Conservation (phyloP, 1,139 yeast genomes). For the Scheffersomyces illinoinensis region DNA sequence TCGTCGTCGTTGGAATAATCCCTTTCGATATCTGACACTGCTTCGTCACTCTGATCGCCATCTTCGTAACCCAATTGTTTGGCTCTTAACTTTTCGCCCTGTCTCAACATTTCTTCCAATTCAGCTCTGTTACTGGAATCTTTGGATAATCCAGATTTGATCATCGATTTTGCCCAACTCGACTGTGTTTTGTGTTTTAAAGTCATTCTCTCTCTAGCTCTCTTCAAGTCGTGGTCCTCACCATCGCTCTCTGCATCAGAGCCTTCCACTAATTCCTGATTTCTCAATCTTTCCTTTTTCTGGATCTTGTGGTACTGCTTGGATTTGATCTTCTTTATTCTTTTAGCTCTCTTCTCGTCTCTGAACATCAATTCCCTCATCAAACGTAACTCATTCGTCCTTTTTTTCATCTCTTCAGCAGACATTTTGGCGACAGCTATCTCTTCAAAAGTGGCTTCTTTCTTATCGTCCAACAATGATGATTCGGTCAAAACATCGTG, state of each 20-base stretch:
- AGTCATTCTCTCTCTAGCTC: constrained; percentile 93
- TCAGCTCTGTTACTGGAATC: constrained; percentile 83
- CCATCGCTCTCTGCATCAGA: constrained; percentile 49
- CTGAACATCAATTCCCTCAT: constrained; percentile 97
- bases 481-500: constrained; percentile 63
- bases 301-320: constrained; percentile 84
- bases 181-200: constrained; percentile 85
- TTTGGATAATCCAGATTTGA: constrained; percentile 85
- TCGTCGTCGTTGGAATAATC: constrained; percentile 41
- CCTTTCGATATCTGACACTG: constrained; percentile 52
- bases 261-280: constrained; percentile 68
- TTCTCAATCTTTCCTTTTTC: constrained; percentile 78
- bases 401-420: constrained; percentile 73
- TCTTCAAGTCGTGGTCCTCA: constrained; percentile 66
- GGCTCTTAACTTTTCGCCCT: constrained; percentile 74
- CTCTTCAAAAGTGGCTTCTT: constrained; percentile 83
- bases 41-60: constrained; percentile 53
- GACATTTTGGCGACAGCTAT: constrained; percentile 81
- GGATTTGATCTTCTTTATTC: constrained; percentile 92
- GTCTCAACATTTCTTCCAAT: constrained; percentile 89
- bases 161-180: constrained; percentile 90
- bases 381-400: constrained; percentile 79
- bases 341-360: constrained; percentile 86
- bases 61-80: constrained; percentile 72
- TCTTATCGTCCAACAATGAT: constrained; percentile 68